A percentile compares a stretch with the other conserved stretches of the same genome.
phyloP scores from a whole-genome alignment of 495 filamentous ascomycete genomes.

The Neurospora sp. region DNA sequence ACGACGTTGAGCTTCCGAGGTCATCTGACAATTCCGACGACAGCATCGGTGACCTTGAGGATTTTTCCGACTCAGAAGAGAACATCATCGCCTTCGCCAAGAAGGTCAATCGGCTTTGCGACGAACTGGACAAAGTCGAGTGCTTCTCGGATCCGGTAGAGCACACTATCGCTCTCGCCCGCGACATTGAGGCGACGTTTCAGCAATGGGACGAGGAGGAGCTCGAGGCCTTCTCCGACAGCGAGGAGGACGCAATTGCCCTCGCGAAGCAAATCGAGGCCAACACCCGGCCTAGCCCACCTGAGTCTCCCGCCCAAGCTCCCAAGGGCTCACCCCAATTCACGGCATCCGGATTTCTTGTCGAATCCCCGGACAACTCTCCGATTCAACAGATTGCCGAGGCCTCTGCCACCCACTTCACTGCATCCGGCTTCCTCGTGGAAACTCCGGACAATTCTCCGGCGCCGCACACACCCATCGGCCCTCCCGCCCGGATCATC shows the following conservation, averaged over 20 bases:
- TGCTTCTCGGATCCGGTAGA: rapidly evolving
- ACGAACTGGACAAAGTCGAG: not conserved
- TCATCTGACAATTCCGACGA: too few relatives aligned
- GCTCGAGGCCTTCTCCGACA: rapidly evolving
- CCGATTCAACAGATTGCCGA: too few relatives aligned
- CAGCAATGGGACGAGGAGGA: not conserved
- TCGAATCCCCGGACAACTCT: not conserved
- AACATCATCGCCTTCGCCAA: not conserved
- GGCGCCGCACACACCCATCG: not conserved
- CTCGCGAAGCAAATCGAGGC: not conserved
- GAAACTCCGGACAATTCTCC: not conserved
- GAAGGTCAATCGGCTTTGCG: not conserved
- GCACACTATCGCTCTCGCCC: not conserved
- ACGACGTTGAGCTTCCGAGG: too few relatives aligned
- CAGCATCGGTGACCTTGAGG: not conserved
- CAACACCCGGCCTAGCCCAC: not conserved
- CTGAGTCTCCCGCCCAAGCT: not conserved
- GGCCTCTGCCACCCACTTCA: too few relatives aligned
- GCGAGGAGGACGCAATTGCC: rapidly evolving
- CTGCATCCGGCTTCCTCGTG: not conserved
- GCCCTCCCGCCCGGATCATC: not conserved
- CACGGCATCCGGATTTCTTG: not conserved
- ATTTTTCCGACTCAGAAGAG: rapidly evolving
- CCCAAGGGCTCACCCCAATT: not conserved
- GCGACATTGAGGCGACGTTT: not conserved